phyloP scores from a whole-genome alignment of 805 yeast species.

The Ogataea angusta region DNA sequence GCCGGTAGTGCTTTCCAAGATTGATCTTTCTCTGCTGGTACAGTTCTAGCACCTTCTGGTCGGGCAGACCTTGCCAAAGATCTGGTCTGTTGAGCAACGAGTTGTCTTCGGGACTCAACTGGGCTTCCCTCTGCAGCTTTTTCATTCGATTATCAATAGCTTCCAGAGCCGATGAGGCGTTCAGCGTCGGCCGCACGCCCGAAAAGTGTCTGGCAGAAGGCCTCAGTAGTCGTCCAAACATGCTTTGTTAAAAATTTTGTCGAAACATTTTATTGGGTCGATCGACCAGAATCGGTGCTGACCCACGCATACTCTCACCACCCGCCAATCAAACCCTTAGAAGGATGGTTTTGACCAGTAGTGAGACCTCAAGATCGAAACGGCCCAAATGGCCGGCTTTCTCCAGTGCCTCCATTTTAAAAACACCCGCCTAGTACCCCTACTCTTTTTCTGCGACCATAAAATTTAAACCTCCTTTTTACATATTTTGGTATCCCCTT shows the following conservation, averaged over 20 bases:
- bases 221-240: conserved; percentile 11
- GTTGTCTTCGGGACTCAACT: conserved; percentile 18
- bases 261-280: conserved; percentile 11
- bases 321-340: too few species aligned
- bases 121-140: conserved; percentile 13
- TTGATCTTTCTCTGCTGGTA: conserved; percentile 53
- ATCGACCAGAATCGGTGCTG: conserved; percentile 1
- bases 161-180: conserved; percentile 9
- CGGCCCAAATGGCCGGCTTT: too few species aligned
- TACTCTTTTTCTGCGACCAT: conserved; percentile 4
- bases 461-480: conserved; percentile 10
- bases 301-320: too few species aligned
- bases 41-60: conserved; percentile 57
- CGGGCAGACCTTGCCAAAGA: conserved; percentile 67
- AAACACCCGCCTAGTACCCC: neutral
- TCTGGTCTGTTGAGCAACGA: conserved; percentile 57
- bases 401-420: too few species aligned
- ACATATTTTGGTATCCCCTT: conserved; percentile 10
- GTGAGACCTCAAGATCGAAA: too few species aligned
- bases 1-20: conserved; percentile 50
- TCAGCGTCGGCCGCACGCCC: conserved; percentile 3
- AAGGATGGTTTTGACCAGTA: too few species aligned
- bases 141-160: conserved; percentile 15
- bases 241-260: conserved; percentile 8
- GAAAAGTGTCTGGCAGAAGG: conserved; percentile 10